Conservation (phyloP, 768 basidiomycete species). For the Pilatotrama ljubarskyi region DNA sequence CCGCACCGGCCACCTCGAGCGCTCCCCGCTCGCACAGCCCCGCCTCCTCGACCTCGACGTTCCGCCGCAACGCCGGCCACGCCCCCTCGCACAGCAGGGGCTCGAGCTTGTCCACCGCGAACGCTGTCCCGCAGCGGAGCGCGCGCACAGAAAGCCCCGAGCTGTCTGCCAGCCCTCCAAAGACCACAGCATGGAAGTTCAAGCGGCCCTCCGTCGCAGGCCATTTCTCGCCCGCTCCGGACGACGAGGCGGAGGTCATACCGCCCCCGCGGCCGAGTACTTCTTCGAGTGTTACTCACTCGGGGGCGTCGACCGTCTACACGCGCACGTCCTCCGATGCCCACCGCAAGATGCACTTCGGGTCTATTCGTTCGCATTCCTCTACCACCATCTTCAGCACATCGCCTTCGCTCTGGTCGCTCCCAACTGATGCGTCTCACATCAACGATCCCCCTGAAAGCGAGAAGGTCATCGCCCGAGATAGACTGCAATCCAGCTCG, state of each 20-base stretch:
- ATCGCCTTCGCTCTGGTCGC: slow-evolving; percentile 40
- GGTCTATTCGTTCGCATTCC: slow-evolving; percentile 36
- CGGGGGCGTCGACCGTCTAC: slow-evolving; percentile 40
- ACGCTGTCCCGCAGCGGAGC: slow-evolving; percentile 16
- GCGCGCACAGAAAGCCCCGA: slow-evolving; percentile 16
- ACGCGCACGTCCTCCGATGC: slow-evolving; percentile 40
- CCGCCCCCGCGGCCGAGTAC: slow-evolving; percentile 54
- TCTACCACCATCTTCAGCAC: slow-evolving; percentile 37
- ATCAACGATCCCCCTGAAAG: slow-evolving; percentile 39
- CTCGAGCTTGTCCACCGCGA: slow-evolving; percentile 49
- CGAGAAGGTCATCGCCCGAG: slow-evolving; percentile 32
- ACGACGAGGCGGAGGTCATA: slow-evolving; percentile 8
- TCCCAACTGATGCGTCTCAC: slow-evolving; percentile 41
- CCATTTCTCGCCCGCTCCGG: slow-evolving; percentile 43
- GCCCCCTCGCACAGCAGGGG: slow-evolving; percentile 40
- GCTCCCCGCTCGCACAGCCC: slow-evolving; percentile 37
- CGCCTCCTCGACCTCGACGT: slow-evolving; percentile 22
- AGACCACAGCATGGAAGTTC: slow-evolving; percentile 30
- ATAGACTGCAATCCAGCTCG: slow-evolving; percentile 29
- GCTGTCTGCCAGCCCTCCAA: slow-evolving; percentile 21
- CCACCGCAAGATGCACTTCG: slow-evolving; percentile 38
- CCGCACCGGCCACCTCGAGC: slow-evolving; percentile 34
- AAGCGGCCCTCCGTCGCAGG: slow-evolving; percentile 57
- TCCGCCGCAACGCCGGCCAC: slow-evolving; percentile 6
- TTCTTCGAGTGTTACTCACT: slow-evolving; percentile 59